phyloP scores from a whole-genome alignment of 805 yeast species.

The Candida silvicultrix region DNA sequence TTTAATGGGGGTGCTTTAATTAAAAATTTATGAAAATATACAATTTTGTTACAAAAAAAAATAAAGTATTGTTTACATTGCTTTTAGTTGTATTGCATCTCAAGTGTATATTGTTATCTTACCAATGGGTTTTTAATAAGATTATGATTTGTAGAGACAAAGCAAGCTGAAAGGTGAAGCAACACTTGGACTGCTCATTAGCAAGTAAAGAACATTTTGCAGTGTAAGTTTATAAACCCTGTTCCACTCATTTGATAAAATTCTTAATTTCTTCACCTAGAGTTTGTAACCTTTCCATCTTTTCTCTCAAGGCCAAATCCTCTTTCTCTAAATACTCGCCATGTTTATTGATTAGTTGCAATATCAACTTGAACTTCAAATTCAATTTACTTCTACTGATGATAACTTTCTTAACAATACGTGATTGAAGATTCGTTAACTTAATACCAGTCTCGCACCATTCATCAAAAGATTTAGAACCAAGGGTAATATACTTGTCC shows the following conservation, averaged over 20 bases:
- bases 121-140: no score
- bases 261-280: constrained; percentile 35
- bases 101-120: neutral
- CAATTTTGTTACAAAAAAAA: neutral
- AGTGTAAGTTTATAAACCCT: no score
- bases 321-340: constrained; percentile 26
- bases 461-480: constrained; percentile 14
- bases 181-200: no score
- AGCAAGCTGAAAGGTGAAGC: no score
- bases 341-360: constrained; percentile 30
- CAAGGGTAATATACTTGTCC: constrained; percentile 27
- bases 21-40: constrained; percentile 2
- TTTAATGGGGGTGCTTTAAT: neutral
- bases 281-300: constrained; percentile 30
- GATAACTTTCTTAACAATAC: constrained; percentile 28
- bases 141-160: no score
- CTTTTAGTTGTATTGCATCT: neutral
- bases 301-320: constrained; percentile 27
- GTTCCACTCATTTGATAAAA: constrained; percentile 27
- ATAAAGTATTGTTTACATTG: neutral
- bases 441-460: constrained; percentile 23
- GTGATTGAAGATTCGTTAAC: constrained; percentile 27
- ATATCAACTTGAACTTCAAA: constrained; percentile 31
- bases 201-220: no score
- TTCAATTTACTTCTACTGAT: constrained; percentile 33